Evolutionary conservation across 2,329 filamentous ascomycete species (phyloP).

Genomic region (Ophiostoma ips): DNA sequence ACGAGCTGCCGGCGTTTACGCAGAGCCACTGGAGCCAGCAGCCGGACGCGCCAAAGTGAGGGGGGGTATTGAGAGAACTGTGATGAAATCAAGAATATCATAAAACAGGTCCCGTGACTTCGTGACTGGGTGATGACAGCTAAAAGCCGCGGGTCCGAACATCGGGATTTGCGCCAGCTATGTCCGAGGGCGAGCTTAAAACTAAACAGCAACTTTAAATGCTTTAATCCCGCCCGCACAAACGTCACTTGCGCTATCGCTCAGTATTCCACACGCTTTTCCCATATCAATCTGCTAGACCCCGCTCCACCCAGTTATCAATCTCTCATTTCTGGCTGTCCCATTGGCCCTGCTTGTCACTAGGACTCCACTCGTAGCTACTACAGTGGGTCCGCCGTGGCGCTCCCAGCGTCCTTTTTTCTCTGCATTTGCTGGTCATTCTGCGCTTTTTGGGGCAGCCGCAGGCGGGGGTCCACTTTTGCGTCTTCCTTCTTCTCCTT

Average conservation of each 20-base stretch:
- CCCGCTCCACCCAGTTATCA: not conserved
- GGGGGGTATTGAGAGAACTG: no score
- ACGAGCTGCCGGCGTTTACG: constrained; percentile 34
- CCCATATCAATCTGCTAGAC: no score
- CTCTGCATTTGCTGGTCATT: not conserved
- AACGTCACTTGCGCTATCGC: not conserved
- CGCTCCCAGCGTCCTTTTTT: not conserved
- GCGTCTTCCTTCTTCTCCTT: not conserved
- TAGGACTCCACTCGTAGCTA: not conserved
- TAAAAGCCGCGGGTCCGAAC: constrained; percentile 12
- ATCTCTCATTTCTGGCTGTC: constrained; percentile 5
- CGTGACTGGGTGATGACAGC: not conserved
- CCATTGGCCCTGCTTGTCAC: not conserved
- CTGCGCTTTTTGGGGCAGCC: not conserved
- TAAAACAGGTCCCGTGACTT: not conserved
- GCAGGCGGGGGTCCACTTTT: not conserved
- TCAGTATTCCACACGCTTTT: not conserved
- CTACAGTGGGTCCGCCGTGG: not conserved
- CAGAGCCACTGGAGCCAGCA: constrained; percentile 40
- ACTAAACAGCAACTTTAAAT: not conserved
- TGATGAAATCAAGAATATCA: no score
- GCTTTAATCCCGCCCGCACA: not conserved
- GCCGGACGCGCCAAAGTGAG: constrained; percentile 25
- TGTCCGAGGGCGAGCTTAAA: constrained; percentile 6
- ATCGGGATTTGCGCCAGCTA: constrained; percentile 4